Evolutionary conservation across 106 monocot species (phyloP), one percentile per base, ranked within the genome.

Genomic region (Vanilla planifolia): DNA sequence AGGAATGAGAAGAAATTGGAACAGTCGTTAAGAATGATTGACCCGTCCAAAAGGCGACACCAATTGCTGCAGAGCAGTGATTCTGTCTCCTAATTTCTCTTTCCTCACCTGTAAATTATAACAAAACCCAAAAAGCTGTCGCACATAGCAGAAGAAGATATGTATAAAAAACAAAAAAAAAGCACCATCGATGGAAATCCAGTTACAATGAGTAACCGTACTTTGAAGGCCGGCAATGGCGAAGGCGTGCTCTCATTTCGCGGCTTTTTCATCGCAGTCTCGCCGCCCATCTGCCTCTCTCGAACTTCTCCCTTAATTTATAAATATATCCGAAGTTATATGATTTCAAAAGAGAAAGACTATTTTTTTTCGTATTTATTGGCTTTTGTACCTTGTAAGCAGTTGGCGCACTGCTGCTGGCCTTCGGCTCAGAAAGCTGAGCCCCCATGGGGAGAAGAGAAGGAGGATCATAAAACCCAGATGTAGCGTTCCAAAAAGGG

Each of bases 21-120:
- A n/a, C n/a, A n/a, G n/a, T n/a, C n/a, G n/a, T n/a, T n/a, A n/a
- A n/a, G n/a, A n/a, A n/a, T n/a, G n/a, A n/a, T n/a, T n/a, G n/a
- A 88, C 88, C 82, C 82, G 82, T 79, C 88, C 88, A 65, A 88
- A 88, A 76, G 88, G 88, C 9, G 82, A 82, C 46, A 88, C 88
- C 30, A 88, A 40, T 19, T 88, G 88, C 72, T 88, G 88, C 33
- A 88, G 82, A 30, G 88, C 82, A 56, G 88, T 82, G 72, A 88
- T 77, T 65, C 82, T 69, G 76, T 88, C 88, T 29, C 82, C 82
- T 59, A 88, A 66, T 63, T 88, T 88, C 60, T 88, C 88, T 74
- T 88, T 88, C 71, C 88, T 70, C 24, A 88, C 82, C 88, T 87
- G 35, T 55, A 24, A 57, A 30, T 2, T 26, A 53, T 48, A 50